Evolutionary conservation across 805 yeast genomes (phyloP).

Genomic region (Priceomyces haplophilus): DNA sequence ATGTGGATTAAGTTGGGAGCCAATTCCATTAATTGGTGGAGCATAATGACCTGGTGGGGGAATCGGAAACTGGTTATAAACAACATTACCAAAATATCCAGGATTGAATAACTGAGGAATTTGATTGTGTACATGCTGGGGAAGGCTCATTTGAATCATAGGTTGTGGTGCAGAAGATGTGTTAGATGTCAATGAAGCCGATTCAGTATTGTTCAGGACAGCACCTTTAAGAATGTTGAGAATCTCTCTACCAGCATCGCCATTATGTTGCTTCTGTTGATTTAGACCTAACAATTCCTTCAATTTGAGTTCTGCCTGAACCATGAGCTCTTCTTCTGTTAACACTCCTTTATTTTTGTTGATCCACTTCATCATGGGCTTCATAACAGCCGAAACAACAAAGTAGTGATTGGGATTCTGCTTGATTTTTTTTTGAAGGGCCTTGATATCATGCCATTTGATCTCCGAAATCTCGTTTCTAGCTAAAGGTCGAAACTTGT

Average conservation of each 20-base stretch:
- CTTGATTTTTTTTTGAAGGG: conserved; percentile 40
- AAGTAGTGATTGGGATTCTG: conserved; percentile 37
- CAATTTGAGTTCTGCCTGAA: conserved; percentile 62
- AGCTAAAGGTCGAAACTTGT: conserved; percentile 73
- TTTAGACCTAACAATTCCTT: conserved; percentile 62
- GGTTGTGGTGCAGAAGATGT: conserved; percentile 4
- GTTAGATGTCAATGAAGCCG: conserved; percentile 3
- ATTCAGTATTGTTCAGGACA: conserved; percentile 7
- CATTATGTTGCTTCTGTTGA: conserved; percentile 23
- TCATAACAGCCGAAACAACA: conserved; percentile 46
- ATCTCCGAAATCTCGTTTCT: conserved; percentile 85
- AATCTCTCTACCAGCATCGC: conserved; percentile 76
- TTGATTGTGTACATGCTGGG: conserved; percentile 31
- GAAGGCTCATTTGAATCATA: conserved; percentile 25
- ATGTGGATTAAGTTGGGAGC: conserved; percentile 4
- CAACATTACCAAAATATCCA: conserved; percentile 3
- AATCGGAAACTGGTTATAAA: conserved; percentile 8
- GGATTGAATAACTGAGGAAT: conserved; percentile 16
- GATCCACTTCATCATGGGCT: conserved; percentile 55
- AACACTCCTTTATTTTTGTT: conserved; percentile 47
- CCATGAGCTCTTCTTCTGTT: conserved; percentile 58
- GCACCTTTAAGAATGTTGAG: conserved; percentile 55
- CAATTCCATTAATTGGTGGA: conserved; percentile 5
- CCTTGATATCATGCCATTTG: conserved; percentile 67
- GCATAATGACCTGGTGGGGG: conserved; percentile 6